Conservation (phyloP, 768 basidiomycete species). For the Lentinus tigrinus region DNA sequence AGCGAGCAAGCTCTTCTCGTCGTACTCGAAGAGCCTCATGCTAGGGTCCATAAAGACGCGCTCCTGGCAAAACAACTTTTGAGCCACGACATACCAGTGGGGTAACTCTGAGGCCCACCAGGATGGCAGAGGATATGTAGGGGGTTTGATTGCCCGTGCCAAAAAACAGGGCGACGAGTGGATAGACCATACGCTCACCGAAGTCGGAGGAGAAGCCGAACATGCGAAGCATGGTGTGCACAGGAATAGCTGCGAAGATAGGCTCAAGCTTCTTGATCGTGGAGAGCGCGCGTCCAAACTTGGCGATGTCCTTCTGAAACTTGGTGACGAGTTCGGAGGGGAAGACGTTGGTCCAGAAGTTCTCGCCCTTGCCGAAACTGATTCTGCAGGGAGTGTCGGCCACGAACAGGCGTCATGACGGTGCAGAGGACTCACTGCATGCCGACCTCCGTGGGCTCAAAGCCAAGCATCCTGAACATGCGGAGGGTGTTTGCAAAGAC, state of each 20-base stretch:
- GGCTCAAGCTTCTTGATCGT: conserved; percentile 33
- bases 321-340: conserved; percentile 31
- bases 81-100: background rate
- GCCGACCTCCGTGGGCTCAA: conserved; percentile 31
- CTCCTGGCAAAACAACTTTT: conserved; percentile 18
- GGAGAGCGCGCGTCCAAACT: conserved; percentile 32
- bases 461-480: conserved; percentile 35
- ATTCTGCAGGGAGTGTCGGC: conserved; percentile 19
- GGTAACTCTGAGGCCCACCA: conserved; percentile 16
- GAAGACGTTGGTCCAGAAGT: conserved; percentile 42
- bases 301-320: conserved; percentile 31
- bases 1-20: conserved; percentile 31
- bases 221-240: conserved; percentile 34
- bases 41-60: conserved; percentile 36
- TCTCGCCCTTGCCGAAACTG: conserved; percentile 33
- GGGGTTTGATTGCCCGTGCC: conserved; percentile 40
- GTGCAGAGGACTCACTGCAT: conserved; percentile 28
- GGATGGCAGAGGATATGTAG: conserved; percentile 34
- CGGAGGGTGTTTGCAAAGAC: conserved; percentile 35
- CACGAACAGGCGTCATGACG: background rate
- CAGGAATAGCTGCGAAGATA: conserved; percentile 32
- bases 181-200: conserved; percentile 37
- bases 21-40: conserved; percentile 36
- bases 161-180: conserved; percentile 35
- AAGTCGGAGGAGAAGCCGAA: conserved; percentile 36